Conservation (phyloP, 345 rosid genomes). For the Aethionema arabicum region DNA sequence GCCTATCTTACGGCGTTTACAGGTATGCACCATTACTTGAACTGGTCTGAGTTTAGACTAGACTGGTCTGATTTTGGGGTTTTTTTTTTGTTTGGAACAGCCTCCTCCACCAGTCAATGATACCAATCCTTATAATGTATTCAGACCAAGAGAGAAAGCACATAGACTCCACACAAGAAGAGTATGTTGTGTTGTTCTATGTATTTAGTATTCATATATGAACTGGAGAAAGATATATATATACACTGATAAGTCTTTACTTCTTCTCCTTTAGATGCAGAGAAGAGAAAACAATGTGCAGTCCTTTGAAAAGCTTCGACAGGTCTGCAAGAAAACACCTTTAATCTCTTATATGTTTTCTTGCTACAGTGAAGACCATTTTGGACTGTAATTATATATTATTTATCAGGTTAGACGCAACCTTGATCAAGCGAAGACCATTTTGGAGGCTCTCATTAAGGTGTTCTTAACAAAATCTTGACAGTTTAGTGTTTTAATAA, state of each 20-base stretch:
- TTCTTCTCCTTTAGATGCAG: slow-evolving; percentile 72
- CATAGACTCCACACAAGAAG: slow-evolving; percentile 96
- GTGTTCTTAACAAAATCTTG: slow-evolving; percentile 39
- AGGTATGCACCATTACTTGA: slow-evolving; percentile 50
- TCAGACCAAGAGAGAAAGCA: slow-evolving; percentile 94
- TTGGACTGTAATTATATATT: too few species aligned
- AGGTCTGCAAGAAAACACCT: slow-evolving; percentile 49
- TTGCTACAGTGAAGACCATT: too few species aligned
- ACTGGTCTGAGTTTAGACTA: not conserved
- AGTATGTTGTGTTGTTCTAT: slow-evolving; percentile 42
- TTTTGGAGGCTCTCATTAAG: slow-evolving; percentile 89
- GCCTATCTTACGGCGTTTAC: slow-evolving; percentile 93
- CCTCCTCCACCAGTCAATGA: slow-evolving; percentile 98
- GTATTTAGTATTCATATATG: not conserved
- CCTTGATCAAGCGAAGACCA: slow-evolving; percentile 90
- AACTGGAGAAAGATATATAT: slow-evolving; percentile 2
- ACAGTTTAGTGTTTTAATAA: slow-evolving; percentile 25
- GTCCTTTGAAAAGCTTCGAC: slow-evolving; percentile 98
- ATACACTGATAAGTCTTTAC: slow-evolving; percentile 21
- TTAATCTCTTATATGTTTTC: slow-evolving; percentile 1
- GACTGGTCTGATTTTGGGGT: not conserved
- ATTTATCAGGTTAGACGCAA: slow-evolving; percentile 87
- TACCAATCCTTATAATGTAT: slow-evolving; percentile 95
- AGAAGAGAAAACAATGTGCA: slow-evolving; percentile 99
- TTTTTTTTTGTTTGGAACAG: slow-evolving; percentile 45